Evolutionary conservation across 345 rosid species (phyloP), one percentile per base, ranked within the genome.

Genomic region (Brassica rapa): DNA sequence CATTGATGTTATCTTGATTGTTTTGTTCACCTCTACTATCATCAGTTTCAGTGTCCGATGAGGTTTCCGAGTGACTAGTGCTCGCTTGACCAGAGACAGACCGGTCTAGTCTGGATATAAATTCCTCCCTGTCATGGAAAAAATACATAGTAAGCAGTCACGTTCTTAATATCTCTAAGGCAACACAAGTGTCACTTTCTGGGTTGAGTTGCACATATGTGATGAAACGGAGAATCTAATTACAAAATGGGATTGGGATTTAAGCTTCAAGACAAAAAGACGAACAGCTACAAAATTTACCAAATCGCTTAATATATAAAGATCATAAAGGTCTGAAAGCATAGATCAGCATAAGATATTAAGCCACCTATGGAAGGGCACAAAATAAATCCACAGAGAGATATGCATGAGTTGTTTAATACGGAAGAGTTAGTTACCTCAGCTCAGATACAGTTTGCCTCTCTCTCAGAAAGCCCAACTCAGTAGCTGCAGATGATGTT

Each of bases 361-460:
- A 57, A 53, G 15, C 62, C 70, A 21, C 53, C 62, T 61, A 71
- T 8, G 3, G 30, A 55, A 39, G 6, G 35, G 33, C 1, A 16
- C 16, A n/a, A 2, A 68, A 25, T 60, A 69, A 24, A 25, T 30
- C 27, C 23, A 59, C 35, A 39, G 53, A 78, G 61, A 55, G 55
- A 29, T 49, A 46, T 59, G 30, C 41, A 79, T 23, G 4, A 70
- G n/a, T 51, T 62, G 37, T 63, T 41, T 15, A 21, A 27, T 4
- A 55, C 12, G 32, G 2, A 70, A 41, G 43, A 74, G 64, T 12
- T 56, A 56, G 63, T 53, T 85, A 94, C 98, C 98, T 92, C 80
- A 94, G 84, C 85, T 88, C 98, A 82, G 98, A 88, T 67, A 92
- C 98, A 4, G 97, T 86, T 62, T 94, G 94, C 72, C 92, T 87